phyloP scores from a whole-genome alignment of 2,329 filamentous ascomycete species.

The Colletotrichum gloeosporioides region DNA sequence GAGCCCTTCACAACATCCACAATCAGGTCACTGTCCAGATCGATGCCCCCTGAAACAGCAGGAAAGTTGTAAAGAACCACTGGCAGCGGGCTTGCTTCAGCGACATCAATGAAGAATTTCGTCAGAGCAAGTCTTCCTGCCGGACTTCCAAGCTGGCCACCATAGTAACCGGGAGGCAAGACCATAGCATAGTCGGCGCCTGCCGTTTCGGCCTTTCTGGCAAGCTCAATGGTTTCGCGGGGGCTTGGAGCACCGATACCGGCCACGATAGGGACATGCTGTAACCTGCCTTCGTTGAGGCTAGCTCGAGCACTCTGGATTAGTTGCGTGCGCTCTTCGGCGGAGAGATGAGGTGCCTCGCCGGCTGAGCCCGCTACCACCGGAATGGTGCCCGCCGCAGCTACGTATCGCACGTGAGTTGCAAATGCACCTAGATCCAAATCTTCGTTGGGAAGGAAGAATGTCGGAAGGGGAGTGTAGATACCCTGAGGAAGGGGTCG shows the following conservation, averaged over 20 bases:
- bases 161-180: background rate
- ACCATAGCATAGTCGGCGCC: background rate
- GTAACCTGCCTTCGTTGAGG: background rate
- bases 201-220: background rate
- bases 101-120: background rate
- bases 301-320: background rate
- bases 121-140: background rate
- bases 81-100: background rate
- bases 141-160: background rate
- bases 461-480: background rate
- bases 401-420: background rate
- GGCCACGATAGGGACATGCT: background rate
- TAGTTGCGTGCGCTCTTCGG: background rate
- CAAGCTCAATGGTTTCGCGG: background rate
- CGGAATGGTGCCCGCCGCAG: background rate
- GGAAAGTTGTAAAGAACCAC: background rate
- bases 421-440: background rate
- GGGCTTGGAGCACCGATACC: background rate
- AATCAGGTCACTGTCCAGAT: background rate
- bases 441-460: background rate
- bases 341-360: background rate
- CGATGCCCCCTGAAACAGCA: background rate
- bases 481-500: background rate
- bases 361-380: background rate
- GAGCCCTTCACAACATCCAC: background rate